phyloP scores from a whole-genome alignment of 169 alveolate genomes.

The Plasmodium coatneyi region DNA sequence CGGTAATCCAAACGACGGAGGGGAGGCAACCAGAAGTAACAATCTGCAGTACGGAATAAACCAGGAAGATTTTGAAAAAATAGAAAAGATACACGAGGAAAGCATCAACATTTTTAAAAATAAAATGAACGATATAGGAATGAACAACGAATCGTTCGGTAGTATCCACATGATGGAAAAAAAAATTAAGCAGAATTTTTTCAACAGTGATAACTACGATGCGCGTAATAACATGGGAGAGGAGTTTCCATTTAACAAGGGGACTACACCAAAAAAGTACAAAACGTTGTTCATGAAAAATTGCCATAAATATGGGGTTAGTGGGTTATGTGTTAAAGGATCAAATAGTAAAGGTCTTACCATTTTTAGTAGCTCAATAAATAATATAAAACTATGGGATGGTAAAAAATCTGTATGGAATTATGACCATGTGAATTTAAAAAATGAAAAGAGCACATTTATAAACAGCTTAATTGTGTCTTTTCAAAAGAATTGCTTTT shows the following conservation, averaged over 20 bases:
- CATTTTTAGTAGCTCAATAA: constrained; percentile 50
- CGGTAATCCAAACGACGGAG: not conserved
- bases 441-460: constrained; percentile 37
- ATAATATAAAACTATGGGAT: constrained; percentile 60
- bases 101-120: constrained; percentile 10
- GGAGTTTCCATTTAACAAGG: not conserved
- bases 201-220: not conserved
- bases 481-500: constrained; percentile 62
- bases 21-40: not conserved
- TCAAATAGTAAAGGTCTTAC: not conserved
- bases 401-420: constrained; percentile 38
- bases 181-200: not conserved
- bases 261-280: not conserved
- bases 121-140: constrained; percentile 11
- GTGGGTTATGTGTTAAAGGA: constrained; percentile 66
- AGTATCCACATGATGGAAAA: not conserved
- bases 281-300: constrained; percentile 38
- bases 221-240: not conserved
- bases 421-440: constrained; percentile 33
- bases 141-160: not conserved
- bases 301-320: constrained; percentile 57
- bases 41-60: not conserved
- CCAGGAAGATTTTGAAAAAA: constrained; percentile 2
- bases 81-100: constrained; percentile 19
- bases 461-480: constrained; percentile 48